Base-by-base conservation (phyloP, 2,329 filamentous ascomycete species). In the Trichophaea hybrida region DNA sequence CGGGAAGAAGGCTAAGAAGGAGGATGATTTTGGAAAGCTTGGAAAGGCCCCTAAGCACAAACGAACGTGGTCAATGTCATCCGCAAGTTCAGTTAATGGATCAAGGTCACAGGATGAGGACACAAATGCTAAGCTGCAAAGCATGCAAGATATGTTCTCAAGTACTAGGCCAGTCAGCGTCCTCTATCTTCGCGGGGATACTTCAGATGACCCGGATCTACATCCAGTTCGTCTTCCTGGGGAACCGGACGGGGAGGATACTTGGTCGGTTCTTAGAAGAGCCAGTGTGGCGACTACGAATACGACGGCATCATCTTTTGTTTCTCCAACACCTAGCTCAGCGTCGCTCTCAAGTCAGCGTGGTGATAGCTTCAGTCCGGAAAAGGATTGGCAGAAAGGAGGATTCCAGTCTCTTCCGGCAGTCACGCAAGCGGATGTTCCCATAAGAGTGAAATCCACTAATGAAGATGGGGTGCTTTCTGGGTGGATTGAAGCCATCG, bases 41-140 rank as follows among this genome's bases (percentile, higher is more conserved):
- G 85, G 85, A n/a, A 95, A 95, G 71, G 80, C 86, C 0, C 80
- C 82, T 31, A 95, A 95, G 72, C 89, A 96, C 73, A 94, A 94
- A 73, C 78, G 91, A 61, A 94, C 89, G 0, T 96, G 90, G 89
- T 96, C 91, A 7, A 88, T 94, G 78, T 90, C 88, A 31, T 96
- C 91, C 5, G 75, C 80, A 35, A 83, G 82, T 69, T 85, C 83
- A 2, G 78, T 77, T 2, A 77, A 77, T 12, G 77, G 76, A 2
- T 71, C 69, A 6, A 68, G 70, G 43, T 59, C 64, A 17, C 73
- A 81, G 32, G 83, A 86, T 69, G 87, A 93, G 68, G 88, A 93
- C 68, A 72, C 91, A 31, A 85, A 89, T 68, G 80, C 80, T 71
- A 91, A 91, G 72, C 76, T 93, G 33, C 83, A 85, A 66, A 84